Evolutionary conservation across 1,139 yeast species (phyloP).

Genomic region (Sugiyamaella pinicola): DNA sequence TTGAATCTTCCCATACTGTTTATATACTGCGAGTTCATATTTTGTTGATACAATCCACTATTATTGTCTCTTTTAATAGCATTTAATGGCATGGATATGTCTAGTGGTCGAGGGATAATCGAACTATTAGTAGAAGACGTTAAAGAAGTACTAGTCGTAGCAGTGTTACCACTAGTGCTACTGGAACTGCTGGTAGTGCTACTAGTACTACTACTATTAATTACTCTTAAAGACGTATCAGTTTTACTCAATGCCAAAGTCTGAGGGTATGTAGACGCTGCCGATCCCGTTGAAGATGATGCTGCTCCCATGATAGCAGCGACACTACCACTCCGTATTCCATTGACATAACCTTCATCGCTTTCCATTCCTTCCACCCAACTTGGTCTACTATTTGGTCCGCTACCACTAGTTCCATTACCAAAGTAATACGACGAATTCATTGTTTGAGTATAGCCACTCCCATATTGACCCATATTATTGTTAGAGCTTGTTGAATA

Average conservation of each 20-base stretch:
- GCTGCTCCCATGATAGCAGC: background rate
- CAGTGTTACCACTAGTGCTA: background rate
- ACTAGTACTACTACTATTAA: background rate
- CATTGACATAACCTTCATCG: background rate
- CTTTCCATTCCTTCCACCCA: slow-evolving; percentile 9
- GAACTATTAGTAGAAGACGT: background rate
- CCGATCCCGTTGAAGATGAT: background rate
- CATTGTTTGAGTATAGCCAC: background rate
- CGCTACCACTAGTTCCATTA: background rate
- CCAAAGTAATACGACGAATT: background rate
- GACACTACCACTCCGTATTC: background rate
- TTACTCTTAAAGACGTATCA: background rate
- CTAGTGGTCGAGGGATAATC: background rate
- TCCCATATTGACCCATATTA: slow-evolving; percentile 6
- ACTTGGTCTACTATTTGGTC: slow-evolving; percentile 3
- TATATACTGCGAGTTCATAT: background rate
- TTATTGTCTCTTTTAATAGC: background rate
- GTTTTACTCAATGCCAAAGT: background rate
- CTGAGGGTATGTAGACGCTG: background rate
- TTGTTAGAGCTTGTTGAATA: background rate
- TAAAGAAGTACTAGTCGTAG: background rate
- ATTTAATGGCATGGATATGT: background rate
- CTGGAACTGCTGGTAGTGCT: background rate
- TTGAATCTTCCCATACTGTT: background rate
- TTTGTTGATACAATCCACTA: background rate